Base-by-base conservation (phyloP, 2,329 filamentous ascomycete genomes). In the Calonectria leucothoes region DNA sequence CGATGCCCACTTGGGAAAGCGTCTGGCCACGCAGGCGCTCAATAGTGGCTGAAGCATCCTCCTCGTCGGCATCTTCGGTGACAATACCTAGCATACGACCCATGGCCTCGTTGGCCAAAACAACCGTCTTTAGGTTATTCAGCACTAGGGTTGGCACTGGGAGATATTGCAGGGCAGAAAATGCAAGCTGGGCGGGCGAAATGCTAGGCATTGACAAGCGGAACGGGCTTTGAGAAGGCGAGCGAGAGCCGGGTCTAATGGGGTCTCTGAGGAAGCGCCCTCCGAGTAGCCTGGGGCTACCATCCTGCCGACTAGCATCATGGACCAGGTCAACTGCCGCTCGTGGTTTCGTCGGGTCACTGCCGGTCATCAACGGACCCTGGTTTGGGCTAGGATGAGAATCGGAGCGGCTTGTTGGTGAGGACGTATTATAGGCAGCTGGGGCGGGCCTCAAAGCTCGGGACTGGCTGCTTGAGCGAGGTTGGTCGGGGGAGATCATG, bases 51-150 rank as follows among this genome's bases (percentile, higher is more conserved):
- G 85, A 82, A 6, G 82, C 80, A 59, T 87, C 85, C 23, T 87
- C 86, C 20, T 84, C 83, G 31, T 83, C 84, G 5, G 84, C 78
- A 33, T 83, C 81, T 20, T 87, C 85, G 3, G 81, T 75, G 31
- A 91, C 86, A 63, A 94, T 86, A 5, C 91, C 92, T 27, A 96
- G 84, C 78, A 96, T 84, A 69, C 91, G 88, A 1, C 91, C 93
- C 90, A 95, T 93, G 25, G 94, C 92, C 77, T 95, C 93, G 78
- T 96, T 96, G 37, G 93, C 94, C 49, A 95, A 83, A 1, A 94
- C 88, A 4, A 95, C 89, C 0, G 92, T 94, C 83, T 95, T 95
- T 35, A 90, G 80, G 42, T 88, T 90, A 65, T 92, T 93, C 42
- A 96, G 85, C 1, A 96, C 91, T 42, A 95, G 82, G 6, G 94